phyloP scores from a whole-genome alignment of 352 stramenopile genomes.

The Pythium coloratum region DNA sequence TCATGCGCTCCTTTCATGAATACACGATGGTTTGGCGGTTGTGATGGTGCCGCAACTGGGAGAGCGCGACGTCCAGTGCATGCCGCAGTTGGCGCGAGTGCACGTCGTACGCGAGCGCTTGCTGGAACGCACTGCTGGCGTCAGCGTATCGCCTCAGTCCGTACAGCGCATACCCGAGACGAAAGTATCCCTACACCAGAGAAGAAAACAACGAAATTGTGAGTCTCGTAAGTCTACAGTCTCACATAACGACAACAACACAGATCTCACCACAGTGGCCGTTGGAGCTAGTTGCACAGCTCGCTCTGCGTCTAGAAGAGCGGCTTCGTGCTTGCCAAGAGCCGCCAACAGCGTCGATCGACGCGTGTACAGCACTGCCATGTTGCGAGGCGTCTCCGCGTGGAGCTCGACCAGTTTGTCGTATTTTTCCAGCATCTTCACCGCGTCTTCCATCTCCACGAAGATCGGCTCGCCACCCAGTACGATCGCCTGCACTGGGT shows the following conservation, averaged over 20 bases:
- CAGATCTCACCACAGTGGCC: conserved; percentile 45
- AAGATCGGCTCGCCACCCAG: conserved; percentile 11
- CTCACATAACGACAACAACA: conserved; percentile 27
- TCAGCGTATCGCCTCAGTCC: conserved; percentile 50
- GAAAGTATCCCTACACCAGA: conserved; percentile 58
- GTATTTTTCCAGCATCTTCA: conserved; percentile 62
- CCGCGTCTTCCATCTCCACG: background rate
- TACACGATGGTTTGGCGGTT: background rate
- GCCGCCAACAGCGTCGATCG: conserved; percentile 62
- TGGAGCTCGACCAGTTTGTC: conserved; percentile 64
- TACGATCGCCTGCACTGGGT: conserved; percentile 16
- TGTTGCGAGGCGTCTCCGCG: conserved; percentile 48
- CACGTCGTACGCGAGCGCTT: conserved; percentile 62
- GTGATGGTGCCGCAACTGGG: conserved; percentile 13
- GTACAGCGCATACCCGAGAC: conserved; percentile 63
- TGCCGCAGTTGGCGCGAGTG: conserved; percentile 58
- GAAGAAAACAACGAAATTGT: background rate
- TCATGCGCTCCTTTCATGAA: background rate
- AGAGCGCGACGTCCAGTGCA: conserved; percentile 51
- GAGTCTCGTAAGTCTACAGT: conserved; percentile 31
- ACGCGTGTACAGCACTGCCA: conserved; percentile 55
- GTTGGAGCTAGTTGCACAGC: conserved; percentile 50
- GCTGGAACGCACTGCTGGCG: conserved; percentile 57
- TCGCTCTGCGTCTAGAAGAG: conserved; percentile 53
- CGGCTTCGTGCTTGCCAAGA: conserved; percentile 43